Percentiles rank a stretch among this genome's conserved stretches.
phyloP scores from a whole-genome alignment of 345 rosid species.

The Lumnitzera racemosa region DNA sequence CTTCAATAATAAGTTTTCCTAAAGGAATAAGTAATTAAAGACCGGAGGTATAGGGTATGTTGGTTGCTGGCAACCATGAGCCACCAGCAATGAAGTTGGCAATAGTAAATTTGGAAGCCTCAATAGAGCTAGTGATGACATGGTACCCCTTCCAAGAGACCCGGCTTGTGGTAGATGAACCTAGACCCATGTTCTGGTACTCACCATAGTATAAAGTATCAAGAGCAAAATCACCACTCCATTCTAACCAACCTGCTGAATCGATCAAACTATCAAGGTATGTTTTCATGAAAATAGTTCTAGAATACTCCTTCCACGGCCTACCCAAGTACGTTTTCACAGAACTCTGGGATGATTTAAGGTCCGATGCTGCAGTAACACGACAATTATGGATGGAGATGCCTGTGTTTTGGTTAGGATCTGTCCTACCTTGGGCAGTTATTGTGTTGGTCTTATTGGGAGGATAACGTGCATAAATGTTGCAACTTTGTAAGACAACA shows the following conservation, averaged over 20 bases:
- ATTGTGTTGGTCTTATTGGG: conserved; percentile 27
- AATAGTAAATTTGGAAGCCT: conserved; percentile 26
- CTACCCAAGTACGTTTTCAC: conserved; percentile 23
- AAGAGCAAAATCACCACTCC: conserved; percentile 22
- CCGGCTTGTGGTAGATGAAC: conserved; percentile 8
- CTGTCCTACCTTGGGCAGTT: conserved; percentile 32
- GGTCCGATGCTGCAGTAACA: conserved; percentile 23
- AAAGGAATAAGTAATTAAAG: neutral
- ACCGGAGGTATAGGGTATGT: neutral
- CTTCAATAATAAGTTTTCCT: no score
- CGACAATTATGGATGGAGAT: conserved; percentile 27
- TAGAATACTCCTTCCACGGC: conserved; percentile 33
- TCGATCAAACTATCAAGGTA: conserved; percentile 16
- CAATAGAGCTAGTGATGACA: conserved; percentile 6
- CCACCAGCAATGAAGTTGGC: conserved; percentile 25
- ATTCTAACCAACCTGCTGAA: conserved; percentile 31
- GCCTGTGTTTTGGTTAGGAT: conserved; percentile 23
- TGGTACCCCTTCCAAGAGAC: conserved; percentile 28
- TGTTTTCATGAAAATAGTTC: conserved; percentile 25
- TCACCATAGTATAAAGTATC: conserved; percentile 28
- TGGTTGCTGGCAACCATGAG: conserved; percentile 28
- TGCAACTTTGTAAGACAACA: conserved; percentile 26
- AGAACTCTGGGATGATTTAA: conserved; percentile 15
- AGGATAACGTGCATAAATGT: conserved; percentile 9
- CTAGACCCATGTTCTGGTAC: conserved; percentile 20